Base-by-base conservation (phyloP, 176 grass and related monocot genomes). In the Carex kokanica region DNA sequence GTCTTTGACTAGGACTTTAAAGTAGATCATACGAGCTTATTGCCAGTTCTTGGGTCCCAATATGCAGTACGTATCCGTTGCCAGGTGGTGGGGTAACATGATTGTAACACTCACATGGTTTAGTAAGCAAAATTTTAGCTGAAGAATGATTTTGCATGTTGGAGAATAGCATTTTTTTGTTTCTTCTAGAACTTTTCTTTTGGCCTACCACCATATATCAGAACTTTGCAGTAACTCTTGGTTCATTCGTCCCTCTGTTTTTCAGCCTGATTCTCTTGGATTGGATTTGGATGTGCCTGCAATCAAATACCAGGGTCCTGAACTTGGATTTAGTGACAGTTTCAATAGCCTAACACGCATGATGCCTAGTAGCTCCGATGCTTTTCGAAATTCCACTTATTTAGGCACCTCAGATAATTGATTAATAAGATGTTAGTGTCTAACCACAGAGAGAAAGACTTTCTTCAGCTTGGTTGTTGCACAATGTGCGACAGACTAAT, bases 261-360 rank as follows among this genome's bases (percentile, higher is more conserved):
- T 74, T 64, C 89, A 99, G 93, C 85, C 91, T 63, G 97, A 99
- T 90, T 99, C 97, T 78, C 86, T 99, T 53, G 97, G 90, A 81
- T 81, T 99, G 83, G 97, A 99, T 88, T 82, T 99, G 85, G 93
- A 94, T 49, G 80, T 84, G 54, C 83, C 85, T 1, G 27, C 89
- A 12, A 64, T 83, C 72, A 90, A 85, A 89, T 93, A 85, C 75
- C 88, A 92, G 65, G 80, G 75, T 11, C 83, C 88, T 41, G 93
- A 96, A 45, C 51, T 96, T n/a, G 57, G 93, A 13, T 84, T 99
- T 88, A 86, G 83, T 49, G 89, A 99, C 45, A 88, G 81, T 80
- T 82, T 93, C 60, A 93, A 89, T 87, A 88, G 91, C 70, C 88
- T 90, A 89, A 93, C 84, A 78, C 93, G 97, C 64, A 81, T 99